These are phyloP conservation scores for Claviceps pazoutovae DNA, from an alignment of 2,329 filamentous ascomycete genomes.

Conservation along the genomic window DNA sequence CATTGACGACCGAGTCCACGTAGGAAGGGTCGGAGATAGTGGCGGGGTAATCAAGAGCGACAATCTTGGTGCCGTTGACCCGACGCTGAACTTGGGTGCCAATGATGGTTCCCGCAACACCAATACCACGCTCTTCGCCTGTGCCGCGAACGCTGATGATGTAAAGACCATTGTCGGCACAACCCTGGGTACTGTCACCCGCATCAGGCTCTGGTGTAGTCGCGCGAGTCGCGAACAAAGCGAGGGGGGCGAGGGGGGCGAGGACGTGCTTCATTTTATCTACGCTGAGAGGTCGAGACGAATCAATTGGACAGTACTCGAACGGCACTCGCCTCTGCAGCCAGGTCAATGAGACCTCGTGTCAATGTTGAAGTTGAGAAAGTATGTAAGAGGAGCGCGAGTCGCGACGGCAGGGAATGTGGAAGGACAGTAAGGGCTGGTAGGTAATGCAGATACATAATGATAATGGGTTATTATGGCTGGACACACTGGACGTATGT, in stretches of 20 bases:
- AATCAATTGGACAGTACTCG: too few species aligned
- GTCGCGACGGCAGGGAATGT: too few species aligned
- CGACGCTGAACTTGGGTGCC: slow-evolving; percentile 18
- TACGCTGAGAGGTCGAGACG: neutral
- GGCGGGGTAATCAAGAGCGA: slow-evolving; percentile 25
- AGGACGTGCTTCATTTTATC: slow-evolving; percentile 5
- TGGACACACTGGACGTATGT: too few species aligned
- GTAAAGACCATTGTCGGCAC: slow-evolving; percentile 24
- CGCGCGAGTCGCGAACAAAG: slow-evolving; percentile 7
- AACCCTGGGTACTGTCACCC: slow-evolving; percentile 14
- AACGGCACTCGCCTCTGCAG: too few species aligned
- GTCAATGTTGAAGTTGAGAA: too few species aligned
- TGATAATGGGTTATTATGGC: too few species aligned
- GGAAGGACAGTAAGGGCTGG: too few species aligned
- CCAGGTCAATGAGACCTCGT: too few species aligned
- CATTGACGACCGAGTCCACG: slow-evolving; percentile 20
- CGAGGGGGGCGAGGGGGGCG: slow-evolving; percentile 6
- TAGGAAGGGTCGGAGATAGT: slow-evolving; percentile 19
- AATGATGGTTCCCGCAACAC: slow-evolving; percentile 17
- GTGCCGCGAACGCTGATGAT: slow-evolving; percentile 27
- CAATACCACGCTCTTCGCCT: slow-evolving; percentile 19
- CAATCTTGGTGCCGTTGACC: slow-evolving; percentile 21
- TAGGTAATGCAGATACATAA: too few species aligned
- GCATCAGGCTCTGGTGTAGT: slow-evolving; percentile 14
- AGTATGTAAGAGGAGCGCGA: too few species aligned